Base-by-base conservation (phyloP, 345 rosid genomes). In the Salix viminalis region DNA sequence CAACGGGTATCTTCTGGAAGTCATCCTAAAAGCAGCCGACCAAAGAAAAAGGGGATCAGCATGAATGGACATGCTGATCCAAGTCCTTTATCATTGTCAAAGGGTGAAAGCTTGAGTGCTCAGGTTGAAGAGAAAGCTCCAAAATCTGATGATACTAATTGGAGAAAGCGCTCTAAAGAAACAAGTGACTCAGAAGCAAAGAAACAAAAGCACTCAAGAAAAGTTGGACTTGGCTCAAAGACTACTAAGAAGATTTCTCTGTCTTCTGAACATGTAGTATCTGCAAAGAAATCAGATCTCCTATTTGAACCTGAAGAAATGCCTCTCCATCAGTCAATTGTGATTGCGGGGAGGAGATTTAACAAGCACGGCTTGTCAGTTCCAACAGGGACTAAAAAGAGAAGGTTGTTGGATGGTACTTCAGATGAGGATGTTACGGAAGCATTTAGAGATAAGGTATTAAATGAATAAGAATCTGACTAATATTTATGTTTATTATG, bases 401-500 rank as follows among this genome's bases (percentile, higher is more conserved):
- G 65, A 67, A 75, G 41, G 52, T 58, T 42, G 64, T 79, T 71
- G 73, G 72, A 28, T 71, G 70, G 65, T 73, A 41, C 81, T 70
- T 37, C 74, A 19, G 80, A 75, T 69, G 83, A 75, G 41, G 44
- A 50, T 77, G 77, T 61, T 77, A 50, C 69, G 70, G 84, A 75
- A 79, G 79, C 85, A 76, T 79, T 85, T 60, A 77, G 67, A 36
- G 68, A 41, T 54, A 86, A 84, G 92, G 92, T 90, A 83, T 41
- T 75, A 69, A 74, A 73, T 42, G 7, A 69, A 76, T 60, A 61
- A 65, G 73, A 28, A 67, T 69, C 44, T 66, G 18, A 41, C 32
- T 12, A 21, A 50, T 15, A 74, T 60, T 34, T 75, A 52, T 23
- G 12, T 30, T 76, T 81, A 32, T 68, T 39, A 13, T 54, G 24